These are phyloP conservation scores for Fusarium sp. DNA, from an alignment of 2,329 filamentous ascomycete species.

Conservation along the genomic window DNA sequence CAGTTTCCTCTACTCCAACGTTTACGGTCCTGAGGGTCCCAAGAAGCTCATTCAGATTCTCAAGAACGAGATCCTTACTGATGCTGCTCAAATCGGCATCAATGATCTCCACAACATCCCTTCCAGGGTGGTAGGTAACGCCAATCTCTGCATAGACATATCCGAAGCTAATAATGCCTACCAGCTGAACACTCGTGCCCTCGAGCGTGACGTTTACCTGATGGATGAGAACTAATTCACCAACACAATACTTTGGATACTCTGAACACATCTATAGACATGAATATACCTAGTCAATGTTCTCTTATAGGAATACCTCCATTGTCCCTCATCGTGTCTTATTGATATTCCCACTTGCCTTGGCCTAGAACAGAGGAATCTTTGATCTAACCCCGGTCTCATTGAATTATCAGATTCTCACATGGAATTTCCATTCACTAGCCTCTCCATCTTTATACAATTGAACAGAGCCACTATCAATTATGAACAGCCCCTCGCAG, in stretches of 20 bases:
- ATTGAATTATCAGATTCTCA: background rate
- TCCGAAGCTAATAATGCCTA: background rate
- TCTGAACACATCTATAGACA: background rate
- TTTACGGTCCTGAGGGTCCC: slow-evolving; percentile 62
- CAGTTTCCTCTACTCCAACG: slow-evolving; percentile 62
- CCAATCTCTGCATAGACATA: rapidly evolving
- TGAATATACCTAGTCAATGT: background rate
- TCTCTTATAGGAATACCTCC: background rate
- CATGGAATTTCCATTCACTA: background rate
- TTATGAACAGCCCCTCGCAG: background rate
- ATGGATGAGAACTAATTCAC: slow-evolving; percentile 23
- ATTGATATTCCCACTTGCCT: background rate
- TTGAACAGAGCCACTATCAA: background rate
- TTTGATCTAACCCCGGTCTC: background rate
- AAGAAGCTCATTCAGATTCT: slow-evolving; percentile 60
- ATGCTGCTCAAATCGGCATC: slow-evolving; percentile 52
- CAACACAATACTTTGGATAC: background rate
- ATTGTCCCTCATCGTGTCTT: background rate
- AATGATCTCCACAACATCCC: slow-evolving; percentile 44
- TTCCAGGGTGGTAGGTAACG: slow-evolving; percentile 36
- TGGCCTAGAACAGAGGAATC: background rate
- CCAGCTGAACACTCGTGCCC: slow-evolving; percentile 45
- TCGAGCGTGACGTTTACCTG: slow-evolving; percentile 44
- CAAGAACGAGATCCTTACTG: slow-evolving; percentile 58
- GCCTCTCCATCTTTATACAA: background rate